Conservation (phyloP, 495 filamentous ascomycete genomes). For the Neurospora sp. region DNA sequence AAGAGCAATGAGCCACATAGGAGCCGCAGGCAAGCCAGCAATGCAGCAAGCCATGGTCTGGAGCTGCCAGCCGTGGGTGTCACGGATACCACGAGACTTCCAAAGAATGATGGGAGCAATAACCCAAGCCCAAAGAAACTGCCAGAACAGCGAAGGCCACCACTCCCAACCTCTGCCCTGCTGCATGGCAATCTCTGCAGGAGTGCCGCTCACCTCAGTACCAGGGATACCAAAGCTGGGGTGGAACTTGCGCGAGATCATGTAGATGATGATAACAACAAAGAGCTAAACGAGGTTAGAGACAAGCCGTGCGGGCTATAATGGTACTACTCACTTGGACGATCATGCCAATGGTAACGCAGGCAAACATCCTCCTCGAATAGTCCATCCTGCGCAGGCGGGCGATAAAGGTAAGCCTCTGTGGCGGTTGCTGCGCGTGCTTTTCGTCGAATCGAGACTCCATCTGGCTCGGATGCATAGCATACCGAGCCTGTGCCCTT, state of each 20-base stretch:
- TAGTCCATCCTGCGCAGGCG: slow-evolving; percentile 30
- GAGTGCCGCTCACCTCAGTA: slow-evolving; percentile 34
- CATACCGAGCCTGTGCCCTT: slow-evolving; percentile 38
- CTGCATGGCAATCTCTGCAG: slow-evolving; percentile 37
- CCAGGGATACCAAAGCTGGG: slow-evolving; percentile 28
- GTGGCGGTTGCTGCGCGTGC: slow-evolving; percentile 1
- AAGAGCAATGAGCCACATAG: slow-evolving; percentile 53
- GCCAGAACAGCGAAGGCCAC: slow-evolving; percentile 56
- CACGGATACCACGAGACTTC: slow-evolving; percentile 40
- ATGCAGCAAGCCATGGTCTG: slow-evolving; percentile 54
- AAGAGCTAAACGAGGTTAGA: slow-evolving; percentile 35
- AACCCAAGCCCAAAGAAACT: slow-evolving; percentile 54
- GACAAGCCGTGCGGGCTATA: neutral
- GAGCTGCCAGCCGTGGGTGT: slow-evolving; percentile 58
- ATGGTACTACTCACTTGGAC: slow-evolving; percentile 33
- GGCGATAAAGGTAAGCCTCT: neutral
- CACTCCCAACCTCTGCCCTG: slow-evolving; percentile 52
- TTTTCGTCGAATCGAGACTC: slow-evolving; percentile 16
- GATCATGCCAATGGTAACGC: slow-evolving; percentile 41
- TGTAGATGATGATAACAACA: slow-evolving; percentile 49
- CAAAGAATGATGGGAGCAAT: slow-evolving; percentile 34
- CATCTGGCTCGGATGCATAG: slow-evolving; percentile 14
- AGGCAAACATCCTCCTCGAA: slow-evolving; percentile 33
- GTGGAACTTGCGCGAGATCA: slow-evolving; percentile 58
- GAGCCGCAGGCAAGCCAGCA: slow-evolving; percentile 52